Evolutionary conservation across 805 yeast genomes (phyloP).

Genomic region (Zygosaccharomyces rouxii): DNA sequence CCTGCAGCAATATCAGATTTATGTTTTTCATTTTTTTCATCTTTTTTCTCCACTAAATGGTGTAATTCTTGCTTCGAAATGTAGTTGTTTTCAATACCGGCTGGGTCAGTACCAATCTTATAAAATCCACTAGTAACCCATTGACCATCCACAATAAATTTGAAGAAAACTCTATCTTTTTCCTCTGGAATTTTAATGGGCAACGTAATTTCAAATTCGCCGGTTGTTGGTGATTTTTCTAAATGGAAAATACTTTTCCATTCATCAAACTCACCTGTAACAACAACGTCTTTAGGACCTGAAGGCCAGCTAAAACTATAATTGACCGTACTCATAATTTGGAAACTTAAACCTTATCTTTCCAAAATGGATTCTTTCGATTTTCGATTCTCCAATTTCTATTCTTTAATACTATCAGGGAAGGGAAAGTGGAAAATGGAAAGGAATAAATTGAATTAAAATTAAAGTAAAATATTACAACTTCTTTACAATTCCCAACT

Average conservation of each 20-base stretch:
- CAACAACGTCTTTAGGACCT: constrained; percentile 54
- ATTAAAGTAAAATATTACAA: neutral
- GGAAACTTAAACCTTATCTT: neutral
- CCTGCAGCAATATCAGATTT: neutral
- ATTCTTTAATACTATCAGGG: neutral
- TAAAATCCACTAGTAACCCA: constrained; percentile 48
- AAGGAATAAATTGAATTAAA: neutral
- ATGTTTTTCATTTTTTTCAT: neutral
- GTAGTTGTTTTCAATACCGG: constrained; percentile 39
- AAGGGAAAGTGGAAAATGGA: neutral
- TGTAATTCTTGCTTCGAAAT: constrained; percentile 17
- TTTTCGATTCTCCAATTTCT: too few relatives aligned
- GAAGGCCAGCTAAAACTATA: constrained; percentile 40
- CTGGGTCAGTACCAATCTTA: constrained; percentile 41
- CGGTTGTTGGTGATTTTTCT: constrained; percentile 51
- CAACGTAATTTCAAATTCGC: constrained; percentile 55
- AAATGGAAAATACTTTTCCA: constrained; percentile 60
- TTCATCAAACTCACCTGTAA: constrained; percentile 68
- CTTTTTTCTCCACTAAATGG: constrained; percentile 3
- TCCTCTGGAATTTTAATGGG: constrained; percentile 44
- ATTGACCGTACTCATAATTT: constrained; percentile 11
- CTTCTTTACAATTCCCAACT: neutral
- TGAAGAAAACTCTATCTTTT: constrained; percentile 40
- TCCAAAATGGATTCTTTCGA: neutral
- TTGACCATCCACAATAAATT: constrained; percentile 65